Base-by-base conservation (phyloP, 2,329 filamentous ascomycete species). In the Colletotrichum noveboracense region DNA sequence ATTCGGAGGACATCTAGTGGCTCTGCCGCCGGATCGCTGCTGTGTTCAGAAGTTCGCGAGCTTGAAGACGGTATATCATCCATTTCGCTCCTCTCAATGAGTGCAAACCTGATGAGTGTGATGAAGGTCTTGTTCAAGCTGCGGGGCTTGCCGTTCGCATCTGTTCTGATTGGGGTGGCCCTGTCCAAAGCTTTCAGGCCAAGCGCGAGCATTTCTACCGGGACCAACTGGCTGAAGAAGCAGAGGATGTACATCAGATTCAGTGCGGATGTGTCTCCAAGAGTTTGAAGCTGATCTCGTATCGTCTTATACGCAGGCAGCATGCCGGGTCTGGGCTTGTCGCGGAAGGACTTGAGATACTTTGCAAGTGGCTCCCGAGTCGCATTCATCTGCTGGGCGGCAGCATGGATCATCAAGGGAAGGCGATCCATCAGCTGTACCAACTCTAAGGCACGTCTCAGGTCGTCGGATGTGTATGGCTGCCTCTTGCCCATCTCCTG, bases 381-480 rank as follows among this genome's bases (percentile, higher is more conserved):
- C 4, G 89, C 88, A 71, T 90, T 92, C 16, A 94, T 84, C 38
- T 92, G 88, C 77, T 91, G 89, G 1, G 91, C 91, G 3, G 93
- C 90, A 1, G 92, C 90, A 78, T 94, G 92, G 24, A 95, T 93
- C 77, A 93, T 93, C 8, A 94, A 85, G 1, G 93, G 93, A 16
- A 94, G 84, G 70, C 91, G 89, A 26, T 91, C 91, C 84, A 94
- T 92, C 61, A 92, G 83, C 58, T 89, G 87, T 2, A 94, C 92
- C 18, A 94, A 80, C 74, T 93, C 89, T n/a, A 86, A 87, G 0
- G 92, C 92, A 71, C 91, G 89, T 43, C 84, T 85, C 10, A 87
- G 81, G 77, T 94, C 92, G 36, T 91, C 88, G 13, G 86, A 83
- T 0, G 86, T 89, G 80, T 84, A 88, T 0, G 92, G 90, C 71